Conservation (phyloP, 2,329 filamentous ascomycete genomes). For the Exophiala oligosperma region DNA sequence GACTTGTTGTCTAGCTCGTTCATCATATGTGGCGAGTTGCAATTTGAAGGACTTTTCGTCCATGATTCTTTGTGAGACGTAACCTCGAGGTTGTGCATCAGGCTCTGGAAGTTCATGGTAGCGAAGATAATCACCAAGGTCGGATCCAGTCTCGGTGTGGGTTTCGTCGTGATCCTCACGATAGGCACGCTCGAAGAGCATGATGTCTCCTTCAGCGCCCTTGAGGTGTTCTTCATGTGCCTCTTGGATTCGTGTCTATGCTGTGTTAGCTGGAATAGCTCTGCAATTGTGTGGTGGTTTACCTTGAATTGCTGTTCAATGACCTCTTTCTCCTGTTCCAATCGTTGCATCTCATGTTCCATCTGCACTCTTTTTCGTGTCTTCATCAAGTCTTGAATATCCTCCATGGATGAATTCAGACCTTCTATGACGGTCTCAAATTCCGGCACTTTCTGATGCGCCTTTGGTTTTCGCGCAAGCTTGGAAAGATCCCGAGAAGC, state of each 20-base stretch:
- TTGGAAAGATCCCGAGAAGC: slow-evolving; percentile 40
- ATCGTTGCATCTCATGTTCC: slow-evolving; percentile 33
- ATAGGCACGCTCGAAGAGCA: slow-evolving; percentile 40
- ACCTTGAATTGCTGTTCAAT: slow-evolving; percentile 35
- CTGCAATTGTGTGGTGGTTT: neutral
- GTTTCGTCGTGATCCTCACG: slow-evolving; percentile 43
- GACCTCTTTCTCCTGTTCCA: slow-evolving; percentile 35
- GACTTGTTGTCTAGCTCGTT: slow-evolving; percentile 26
- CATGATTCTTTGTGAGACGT: slow-evolving; percentile 25
- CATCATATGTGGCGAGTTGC: slow-evolving; percentile 22
- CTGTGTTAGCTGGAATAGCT: slow-evolving; percentile 15
- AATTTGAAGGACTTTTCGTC: slow-evolving; percentile 29
- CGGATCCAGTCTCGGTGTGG: slow-evolving; percentile 38
- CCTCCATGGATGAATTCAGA: slow-evolving; percentile 32
- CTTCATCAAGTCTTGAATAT: slow-evolving; percentile 33
- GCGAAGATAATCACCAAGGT: slow-evolving; percentile 33
- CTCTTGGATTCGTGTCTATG: slow-evolving; percentile 31
- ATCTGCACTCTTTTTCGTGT: slow-evolving; percentile 37
- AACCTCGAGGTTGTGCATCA: slow-evolving; percentile 25
- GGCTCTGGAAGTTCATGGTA: slow-evolving; percentile 28
- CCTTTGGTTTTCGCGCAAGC: slow-evolving; percentile 42
- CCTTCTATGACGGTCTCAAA: slow-evolving; percentile 38
- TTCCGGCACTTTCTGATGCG: slow-evolving; percentile 41
- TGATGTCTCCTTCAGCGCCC: slow-evolving; percentile 42
- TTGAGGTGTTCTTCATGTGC: slow-evolving; percentile 36